Evolutionary conservation across 345 rosid species (phyloP).

Genomic region (Psidium guajava): DNA sequence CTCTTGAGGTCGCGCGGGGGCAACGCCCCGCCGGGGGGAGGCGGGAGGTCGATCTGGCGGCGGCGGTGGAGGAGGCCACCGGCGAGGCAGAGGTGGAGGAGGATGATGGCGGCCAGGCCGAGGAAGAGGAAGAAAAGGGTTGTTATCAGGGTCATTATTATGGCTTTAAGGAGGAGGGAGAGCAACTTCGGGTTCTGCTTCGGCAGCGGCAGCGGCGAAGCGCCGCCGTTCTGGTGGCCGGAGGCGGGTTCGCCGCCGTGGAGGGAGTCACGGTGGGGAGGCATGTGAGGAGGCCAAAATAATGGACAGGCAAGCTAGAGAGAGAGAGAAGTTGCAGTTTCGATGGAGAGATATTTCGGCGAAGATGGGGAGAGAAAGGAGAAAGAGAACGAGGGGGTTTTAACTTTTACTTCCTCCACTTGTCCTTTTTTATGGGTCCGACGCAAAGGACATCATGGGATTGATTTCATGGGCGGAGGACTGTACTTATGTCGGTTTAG

Average conservation of each 20-base stretch:
- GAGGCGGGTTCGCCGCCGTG: slow-evolving; percentile 10
- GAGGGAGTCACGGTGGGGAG: not conserved
- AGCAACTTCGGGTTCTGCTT: slow-evolving; percentile 42
- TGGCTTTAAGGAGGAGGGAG: slow-evolving; percentile 42
- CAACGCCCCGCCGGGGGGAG: slow-evolving; percentile 23
- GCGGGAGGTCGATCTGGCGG: slow-evolving; percentile 14
- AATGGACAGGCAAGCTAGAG: not conserved
- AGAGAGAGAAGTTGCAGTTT: not conserved
- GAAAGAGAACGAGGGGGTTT: not conserved
- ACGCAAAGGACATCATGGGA: not conserved
- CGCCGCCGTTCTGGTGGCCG: slow-evolving; percentile 7
- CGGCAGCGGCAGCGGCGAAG: slow-evolving; percentile 6
- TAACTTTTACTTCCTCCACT: not conserved
- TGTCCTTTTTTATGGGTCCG: not conserved
- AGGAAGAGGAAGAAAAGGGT: slow-evolving; percentile 44
- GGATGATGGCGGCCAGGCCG: slow-evolving; percentile 24
- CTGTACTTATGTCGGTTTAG: too few species aligned
- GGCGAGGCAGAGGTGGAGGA: slow-evolving; percentile 43
- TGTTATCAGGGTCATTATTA: slow-evolving; percentile 61
- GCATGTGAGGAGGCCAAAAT: not conserved
- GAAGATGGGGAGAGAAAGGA: not conserved
- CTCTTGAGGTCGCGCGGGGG: slow-evolving; percentile 35
- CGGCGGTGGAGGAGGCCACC: slow-evolving; percentile 42
- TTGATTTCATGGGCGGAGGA: too few species aligned
- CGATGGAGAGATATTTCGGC: not conserved